Percentiles rank a stretch among this genome's conserved stretches.
phyloP scores from a whole-genome alignment of 2,329 filamentous ascomycete species.

The Fusarium domesticum region DNA sequence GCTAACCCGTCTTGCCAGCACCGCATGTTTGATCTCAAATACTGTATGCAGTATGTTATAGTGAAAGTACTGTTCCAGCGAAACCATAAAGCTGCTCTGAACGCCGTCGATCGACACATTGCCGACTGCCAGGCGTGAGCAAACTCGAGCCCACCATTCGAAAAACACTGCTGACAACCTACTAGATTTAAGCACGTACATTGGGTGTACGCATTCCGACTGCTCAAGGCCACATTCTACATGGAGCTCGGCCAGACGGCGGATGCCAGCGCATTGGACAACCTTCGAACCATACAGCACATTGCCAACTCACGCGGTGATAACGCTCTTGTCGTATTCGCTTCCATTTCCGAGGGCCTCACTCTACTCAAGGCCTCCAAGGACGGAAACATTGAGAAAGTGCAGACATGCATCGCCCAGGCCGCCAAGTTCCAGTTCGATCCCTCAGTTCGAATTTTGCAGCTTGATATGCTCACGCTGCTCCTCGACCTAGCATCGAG shows the following conservation, averaged over 20 bases:
- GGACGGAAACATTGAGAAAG: constrained; percentile 64
- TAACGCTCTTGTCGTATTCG: constrained; percentile 61
- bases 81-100: constrained; percentile 70
- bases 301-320: constrained; percentile 61
- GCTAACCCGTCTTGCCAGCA: constrained; percentile 34
- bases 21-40: constrained; percentile 61
- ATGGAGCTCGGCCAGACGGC: constrained; percentile 58
- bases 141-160: neutral
- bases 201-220: constrained; percentile 76
- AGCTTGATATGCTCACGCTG: constrained; percentile 63
- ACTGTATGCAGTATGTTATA: constrained; percentile 72
- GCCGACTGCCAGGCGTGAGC: constrained; percentile 63
- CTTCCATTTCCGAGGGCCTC: constrained; percentile 66
- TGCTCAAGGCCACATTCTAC: constrained; percentile 68
- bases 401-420: constrained; percentile 71
- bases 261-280: constrained; percentile 64
- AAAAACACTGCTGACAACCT: constrained; percentile 5
- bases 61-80: constrained; percentile 68
- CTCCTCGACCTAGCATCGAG: constrained; percentile 69
- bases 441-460: constrained; percentile 56
- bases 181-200: constrained; percentile 60
- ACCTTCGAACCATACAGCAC: constrained; percentile 60
- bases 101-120: constrained; percentile 66
- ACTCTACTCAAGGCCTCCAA: constrained; percentile 63
- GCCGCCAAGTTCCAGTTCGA: constrained; percentile 70